These are phyloP conservation scores for Luzula sylvatica DNA, from an alignment of 176 grass and related monocot species.

Conservation along the genomic window DNA sequence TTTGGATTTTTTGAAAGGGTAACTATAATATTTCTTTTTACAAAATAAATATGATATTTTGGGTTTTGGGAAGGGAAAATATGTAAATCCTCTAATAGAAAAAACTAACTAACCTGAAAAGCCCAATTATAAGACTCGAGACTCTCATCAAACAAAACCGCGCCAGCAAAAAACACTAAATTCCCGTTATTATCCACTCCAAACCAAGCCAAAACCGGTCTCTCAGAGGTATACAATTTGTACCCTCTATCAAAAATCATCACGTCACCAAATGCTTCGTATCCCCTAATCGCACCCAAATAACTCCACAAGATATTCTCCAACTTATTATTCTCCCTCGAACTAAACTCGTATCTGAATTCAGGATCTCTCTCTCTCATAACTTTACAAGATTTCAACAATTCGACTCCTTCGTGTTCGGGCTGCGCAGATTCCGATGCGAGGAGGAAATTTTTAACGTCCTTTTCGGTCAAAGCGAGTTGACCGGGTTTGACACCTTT, in stretches of 20 bases:
- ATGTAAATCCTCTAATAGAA: neutral
- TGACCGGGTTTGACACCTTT: constrained; percentile 24
- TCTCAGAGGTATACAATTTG: constrained; percentile 29
- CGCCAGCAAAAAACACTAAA: constrained; percentile 39
- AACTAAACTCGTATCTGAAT: constrained; percentile 35
- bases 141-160: constrained; percentile 32
- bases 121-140: constrained; percentile 35
- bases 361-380: constrained; percentile 39
- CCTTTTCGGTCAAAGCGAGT: constrained; percentile 29
- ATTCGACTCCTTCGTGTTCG: constrained; percentile 36
- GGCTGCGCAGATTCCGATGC: constrained; percentile 27
- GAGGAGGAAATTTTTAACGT: constrained; percentile 39
- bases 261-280: constrained; percentile 40
- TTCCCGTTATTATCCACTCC: constrained; percentile 39
- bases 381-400: constrained; percentile 29
- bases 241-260: constrained; percentile 34
- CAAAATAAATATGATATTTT: too few species aligned
- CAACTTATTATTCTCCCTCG: constrained; percentile 24
- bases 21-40: too few species aligned
- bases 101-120: constrained; percentile 23
- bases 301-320: constrained; percentile 43
- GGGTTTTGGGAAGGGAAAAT: too few species aligned
- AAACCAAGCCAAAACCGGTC: constrained; percentile 33
- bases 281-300: constrained; percentile 25
- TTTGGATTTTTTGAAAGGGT: too few species aligned